Base-by-base conservation (phyloP, 129 eudicot species). In the Artemisia argyi region DNA sequence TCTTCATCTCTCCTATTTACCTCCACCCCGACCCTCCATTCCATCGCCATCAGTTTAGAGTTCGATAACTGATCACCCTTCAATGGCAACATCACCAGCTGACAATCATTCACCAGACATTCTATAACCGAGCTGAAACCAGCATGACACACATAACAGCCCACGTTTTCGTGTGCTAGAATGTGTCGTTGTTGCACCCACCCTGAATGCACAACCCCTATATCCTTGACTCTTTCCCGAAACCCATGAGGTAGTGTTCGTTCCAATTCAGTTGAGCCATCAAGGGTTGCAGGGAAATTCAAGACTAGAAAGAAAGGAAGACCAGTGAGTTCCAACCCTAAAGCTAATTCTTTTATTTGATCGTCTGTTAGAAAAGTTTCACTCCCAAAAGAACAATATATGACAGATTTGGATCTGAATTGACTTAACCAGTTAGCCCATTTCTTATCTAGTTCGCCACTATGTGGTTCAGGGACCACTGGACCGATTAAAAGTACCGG, bases 181-280 rank as follows among this genome's bases (percentile, higher is more conserved):
- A 87, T 87, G 47, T 83, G 86, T 17, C 65, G 88, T 53, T 87
- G 92, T 63, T 87, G 91, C 66, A 86, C 86, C 91, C 91, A 86
- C 50, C 91, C 91, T 13, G 76, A 74, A 12, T 81, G 85, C 39
- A 81, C 85, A 30, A 83, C 48, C 30, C 84, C 91, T 66, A n/a
- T 80, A 9, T 48, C 84, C 62, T 69, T 60, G 44, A 86, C 78
- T 35, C 88, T 78, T 28, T 78, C 91, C 70, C 20, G 0, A 42
- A 86, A 86, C 78, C 91, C 91, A 11, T 50, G 60, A 2, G 91
- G 91, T 15, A 83, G 69, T 1, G 79, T 75, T 74, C 74, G 56
- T 5, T 65, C 77, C 22, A 86, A 20, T 53, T 78, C 87, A 0
- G 35, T 68, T 0, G 71, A 64, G 1, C 49, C 17, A 3, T 86